These are phyloP conservation scores for Haematococcus lacustris DNA, from an alignment of 139 green algal genomes.

Conservation along the genomic window DNA sequence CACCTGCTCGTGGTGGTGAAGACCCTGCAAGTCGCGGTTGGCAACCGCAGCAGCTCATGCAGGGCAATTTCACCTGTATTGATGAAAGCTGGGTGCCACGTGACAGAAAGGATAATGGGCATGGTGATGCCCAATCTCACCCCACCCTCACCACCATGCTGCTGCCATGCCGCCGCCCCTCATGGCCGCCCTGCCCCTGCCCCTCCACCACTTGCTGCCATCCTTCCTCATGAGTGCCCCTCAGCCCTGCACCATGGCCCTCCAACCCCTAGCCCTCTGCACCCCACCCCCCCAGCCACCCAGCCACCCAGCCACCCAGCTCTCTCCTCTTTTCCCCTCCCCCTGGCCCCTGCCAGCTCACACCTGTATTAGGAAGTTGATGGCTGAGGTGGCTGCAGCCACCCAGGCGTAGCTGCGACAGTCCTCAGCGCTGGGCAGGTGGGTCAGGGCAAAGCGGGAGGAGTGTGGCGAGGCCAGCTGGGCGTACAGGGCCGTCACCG, in stretches of 20 bases:
- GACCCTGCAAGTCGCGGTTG: background rate
- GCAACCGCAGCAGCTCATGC: background rate
- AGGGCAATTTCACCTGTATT: background rate
- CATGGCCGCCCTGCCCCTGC: background rate
- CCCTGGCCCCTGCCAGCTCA: background rate
- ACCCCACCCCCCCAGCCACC: too few relatives aligned
- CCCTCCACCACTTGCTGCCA: background rate
- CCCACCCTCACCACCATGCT: background rate
- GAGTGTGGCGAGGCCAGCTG: background rate
- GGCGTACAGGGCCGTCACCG: background rate
- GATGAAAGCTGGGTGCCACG: background rate
- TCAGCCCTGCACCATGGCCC: too few relatives aligned
- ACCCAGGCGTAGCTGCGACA: background rate
- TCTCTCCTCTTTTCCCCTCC: background rate
- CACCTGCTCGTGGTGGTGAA: slow-evolving; percentile 14
- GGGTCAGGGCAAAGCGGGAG: background rate
- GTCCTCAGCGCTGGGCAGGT: background rate
- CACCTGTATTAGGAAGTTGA: slow-evolving; percentile 10
- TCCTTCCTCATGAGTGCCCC: too few relatives aligned
- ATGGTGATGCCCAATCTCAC: background rate
- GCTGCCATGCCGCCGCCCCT: background rate
- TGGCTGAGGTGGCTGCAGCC: background rate
- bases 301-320: background rate
- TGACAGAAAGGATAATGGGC: background rate
- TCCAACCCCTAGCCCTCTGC: too few relatives aligned